These are phyloP conservation scores for Polyporus arcularius DNA, from an alignment of 768 basidiomycete genomes.

Conservation along the genomic window DNA sequence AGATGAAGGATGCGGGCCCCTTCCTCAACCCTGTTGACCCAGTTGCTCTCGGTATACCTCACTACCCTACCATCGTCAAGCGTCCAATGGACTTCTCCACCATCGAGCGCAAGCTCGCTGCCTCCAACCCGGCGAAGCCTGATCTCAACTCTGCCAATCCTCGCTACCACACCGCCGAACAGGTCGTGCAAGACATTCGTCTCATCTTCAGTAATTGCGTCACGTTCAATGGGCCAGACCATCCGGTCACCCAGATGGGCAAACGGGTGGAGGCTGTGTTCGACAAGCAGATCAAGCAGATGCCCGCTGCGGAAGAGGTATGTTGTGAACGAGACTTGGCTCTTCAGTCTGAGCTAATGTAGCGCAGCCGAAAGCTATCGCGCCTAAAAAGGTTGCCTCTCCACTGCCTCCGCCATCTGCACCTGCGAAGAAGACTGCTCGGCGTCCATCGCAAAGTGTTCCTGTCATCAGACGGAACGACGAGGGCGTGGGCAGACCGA, in stretches of 20 bases:
- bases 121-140: constrained; percentile 79
- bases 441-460: constrained; percentile 78
- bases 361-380: constrained; percentile 45
- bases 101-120: constrained; percentile 81
- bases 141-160: constrained; percentile 70
- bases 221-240: constrained; percentile 93
- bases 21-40: constrained; percentile 91
- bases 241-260: constrained; percentile 76
- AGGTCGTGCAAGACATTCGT: constrained; percentile 84
- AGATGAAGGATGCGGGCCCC: constrained; percentile 76
- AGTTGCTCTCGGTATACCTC: constrained; percentile 79
- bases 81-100: constrained; percentile 94
- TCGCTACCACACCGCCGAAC: constrained; percentile 75
- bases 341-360: constrained; percentile 7
- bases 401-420: constrained; percentile 44
- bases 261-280: constrained; percentile 82
- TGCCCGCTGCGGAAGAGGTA: constrained; percentile 80
- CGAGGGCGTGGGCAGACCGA: constrained; percentile 70
- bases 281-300: constrained; percentile 83
- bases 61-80: constrained; percentile 85
- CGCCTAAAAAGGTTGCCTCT: constrained; percentile 43
- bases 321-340: constrained; percentile 27
- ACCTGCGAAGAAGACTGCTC: constrained; percentile 48
- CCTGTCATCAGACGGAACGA: constrained; percentile 85
- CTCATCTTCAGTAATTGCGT: constrained; percentile 86